Evolutionary conservation across 345 rosid genomes (phyloP).

Genomic region (Erodium maritimum): DNA sequence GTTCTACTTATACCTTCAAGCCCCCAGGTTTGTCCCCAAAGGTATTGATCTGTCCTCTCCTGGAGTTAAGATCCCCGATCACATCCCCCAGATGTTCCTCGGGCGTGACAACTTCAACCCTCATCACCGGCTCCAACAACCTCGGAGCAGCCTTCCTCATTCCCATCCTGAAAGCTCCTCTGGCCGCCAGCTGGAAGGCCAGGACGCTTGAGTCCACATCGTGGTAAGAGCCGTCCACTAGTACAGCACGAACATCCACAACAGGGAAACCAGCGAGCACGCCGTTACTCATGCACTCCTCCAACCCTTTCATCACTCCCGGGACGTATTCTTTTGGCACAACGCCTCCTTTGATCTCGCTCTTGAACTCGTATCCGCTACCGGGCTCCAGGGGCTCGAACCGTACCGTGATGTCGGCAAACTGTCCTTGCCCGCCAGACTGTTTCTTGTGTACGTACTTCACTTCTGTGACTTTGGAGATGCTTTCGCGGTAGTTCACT

Average conservation of each 20-base stretch:
- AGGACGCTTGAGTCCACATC: slow-evolving; percentile 92
- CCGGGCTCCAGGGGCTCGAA: slow-evolving; percentile 91
- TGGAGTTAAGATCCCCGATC: slow-evolving; percentile 88
- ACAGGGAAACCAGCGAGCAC: slow-evolving; percentile 90
- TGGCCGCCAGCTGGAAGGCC: slow-evolving; percentile 94
- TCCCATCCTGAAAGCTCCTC: slow-evolving; percentile 95
- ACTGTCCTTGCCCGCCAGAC: slow-evolving; percentile 97
- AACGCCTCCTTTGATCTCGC: slow-evolving; percentile 94
- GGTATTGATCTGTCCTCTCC: slow-evolving; percentile 95
- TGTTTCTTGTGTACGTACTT: slow-evolving; percentile 92
- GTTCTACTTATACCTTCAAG: slow-evolving; percentile 47
- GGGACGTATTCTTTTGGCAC: slow-evolving; percentile 88
- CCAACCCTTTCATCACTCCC: slow-evolving; percentile 91
- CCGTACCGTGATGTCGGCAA: slow-evolving; percentile 78
- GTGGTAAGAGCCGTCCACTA: slow-evolving; percentile 88
- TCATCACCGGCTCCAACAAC: slow-evolving; percentile 90
- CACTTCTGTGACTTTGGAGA: slow-evolving; percentile 69
- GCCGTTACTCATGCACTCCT: slow-evolving; percentile 77
- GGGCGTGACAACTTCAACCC: slow-evolving; percentile 90
- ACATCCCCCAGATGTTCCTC: slow-evolving; percentile 97
- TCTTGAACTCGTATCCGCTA: slow-evolving; percentile 88
- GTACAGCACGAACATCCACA: slow-evolving; percentile 76
- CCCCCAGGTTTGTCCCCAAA: slow-evolving; percentile 96
- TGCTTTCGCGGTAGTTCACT: slow-evolving; percentile 99
- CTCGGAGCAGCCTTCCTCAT: slow-evolving; percentile 70